A percentile compares a stretch with the other conserved stretches of the same genome.
Conservation (phyloP, 2,329 filamentous ascomycete genomes). For the Ophiostoma novo-ulmi region DNA sequence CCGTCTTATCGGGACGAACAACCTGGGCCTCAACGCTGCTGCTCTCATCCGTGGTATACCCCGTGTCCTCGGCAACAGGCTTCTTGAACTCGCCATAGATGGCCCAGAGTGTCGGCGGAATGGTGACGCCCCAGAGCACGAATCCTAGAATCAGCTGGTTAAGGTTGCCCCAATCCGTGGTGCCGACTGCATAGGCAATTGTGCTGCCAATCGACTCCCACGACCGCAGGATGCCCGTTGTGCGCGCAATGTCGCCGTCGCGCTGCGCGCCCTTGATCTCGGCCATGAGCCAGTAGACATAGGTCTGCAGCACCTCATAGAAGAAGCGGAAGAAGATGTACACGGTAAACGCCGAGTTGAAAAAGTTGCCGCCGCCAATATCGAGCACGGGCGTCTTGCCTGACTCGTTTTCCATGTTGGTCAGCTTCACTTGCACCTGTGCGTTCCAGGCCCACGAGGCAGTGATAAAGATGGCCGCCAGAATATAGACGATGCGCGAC, state of each 20-base stretch:
- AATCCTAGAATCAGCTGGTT: neutral
- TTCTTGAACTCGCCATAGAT: neutral
- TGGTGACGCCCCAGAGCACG: conserved; percentile 6
- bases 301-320: conserved; percentile 3
- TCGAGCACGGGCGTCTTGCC: neutral
- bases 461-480: neutral
- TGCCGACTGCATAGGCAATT: neutral
- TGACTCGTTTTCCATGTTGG: neutral
- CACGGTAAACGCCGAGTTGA: neutral
- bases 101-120: neutral
- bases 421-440: neutral
- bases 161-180: neutral
- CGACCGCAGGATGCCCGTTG: neutral
- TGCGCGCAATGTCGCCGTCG: neutral
- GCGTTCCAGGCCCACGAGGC: conserved; percentile 5
- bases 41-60: neutral
- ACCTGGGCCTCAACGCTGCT: neutral
- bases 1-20: neutral
- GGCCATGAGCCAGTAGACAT: conserved; percentile 9
- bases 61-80: neutral
- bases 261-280: conserved; percentile 4
- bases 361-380: neutral
- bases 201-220: conserved; percentile 7
- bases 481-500: neutral
- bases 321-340: conserved; percentile 11